These are phyloP conservation scores for Benincasa hispida DNA, from an alignment of 306 rosid genomes.

Conservation along the genomic window DNA sequence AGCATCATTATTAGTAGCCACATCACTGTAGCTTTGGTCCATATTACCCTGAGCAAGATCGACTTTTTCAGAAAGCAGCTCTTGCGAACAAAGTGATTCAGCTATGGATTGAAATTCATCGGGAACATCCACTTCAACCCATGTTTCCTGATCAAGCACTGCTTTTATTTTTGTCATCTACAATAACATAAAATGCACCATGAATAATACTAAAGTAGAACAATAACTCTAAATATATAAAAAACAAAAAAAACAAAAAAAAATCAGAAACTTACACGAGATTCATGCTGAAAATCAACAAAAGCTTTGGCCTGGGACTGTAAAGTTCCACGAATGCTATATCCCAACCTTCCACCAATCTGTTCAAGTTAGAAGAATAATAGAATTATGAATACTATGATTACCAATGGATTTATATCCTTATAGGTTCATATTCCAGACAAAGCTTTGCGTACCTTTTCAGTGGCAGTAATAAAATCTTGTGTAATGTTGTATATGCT, in stretches of 20 bases:
- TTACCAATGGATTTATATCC: conserved; percentile 2
- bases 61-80: conserved; percentile 29
- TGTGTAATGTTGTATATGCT: conserved; percentile 74
- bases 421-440: conserved; percentile 4
- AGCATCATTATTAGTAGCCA: conserved; percentile 24
- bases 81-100: conserved; percentile 37
- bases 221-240: conserved; percentile 1
- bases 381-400: conserved; percentile 14
- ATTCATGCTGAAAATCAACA: conserved; percentile 94
- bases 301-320: conserved; percentile 99
- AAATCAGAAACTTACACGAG: conserved; percentile 55
- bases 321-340: conserved; percentile 93
- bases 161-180: conserved; percentile 94
- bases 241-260: background rate
- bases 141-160: conserved; percentile 95
- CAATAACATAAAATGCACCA: conserved; percentile 19
- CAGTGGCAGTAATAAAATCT: conserved; percentile 82
- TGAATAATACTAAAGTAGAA: background rate
- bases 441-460: conserved; percentile 45
- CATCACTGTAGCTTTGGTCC: conserved; percentile 25
- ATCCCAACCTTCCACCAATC: conserved; percentile 99
- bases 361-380: conserved; percentile 29
- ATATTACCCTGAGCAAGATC: conserved; percentile 40
- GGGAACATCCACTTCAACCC: conserved; percentile 99
- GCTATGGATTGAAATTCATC: conserved; percentile 90